Evolutionary conservation across 257 asterid genomes (phyloP), one percentile per base, ranked within the genome.

Genomic region (Rehmannia glutinosa): DNA sequence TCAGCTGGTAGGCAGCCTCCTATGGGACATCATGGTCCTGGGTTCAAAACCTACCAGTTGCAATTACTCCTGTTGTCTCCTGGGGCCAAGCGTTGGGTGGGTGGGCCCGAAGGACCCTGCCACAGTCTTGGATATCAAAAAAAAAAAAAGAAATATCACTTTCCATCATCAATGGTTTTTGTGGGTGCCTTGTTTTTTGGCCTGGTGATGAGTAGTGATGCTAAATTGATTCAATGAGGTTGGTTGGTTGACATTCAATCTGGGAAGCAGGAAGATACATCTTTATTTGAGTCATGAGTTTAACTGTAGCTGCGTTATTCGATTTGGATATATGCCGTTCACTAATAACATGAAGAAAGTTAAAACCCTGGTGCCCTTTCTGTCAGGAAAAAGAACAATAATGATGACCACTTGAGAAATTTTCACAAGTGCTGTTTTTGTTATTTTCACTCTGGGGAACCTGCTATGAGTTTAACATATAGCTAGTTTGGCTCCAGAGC

Each of bases 251-350:
- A n/a, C n/a, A n/a, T n/a, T n/a, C n/a, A n/a, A n/a, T n/a, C n/a
- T n/a, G n/a, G n/a, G n/a, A n/a, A n/a, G n/a, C n/a, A n/a, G n/a
- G n/a, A n/a, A n/a, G n/a, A n/a, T n/a, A n/a, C n/a, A n/a, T n/a
- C 46, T 36, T 8, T 55, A n/a, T n/a, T 15, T 11, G 66, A 59
- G 51, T 9, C 20, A 35, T 20, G 10, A 24, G 23, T 59, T 69
- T 16, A 62, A n/a, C 33, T 17, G 6, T 9, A 64, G 41, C 21
- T 33, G 30, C 17, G 45, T 63, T 55, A 51, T 39, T 54, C 32
- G 46, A 45, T 41, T 62, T 72, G 46, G 59, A 13, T 72, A 28
- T 62, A 35, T 58, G 6, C 4, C 64, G 10, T 50, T 28, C 19
- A 7, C 30, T 71, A 52, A 28, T 35, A 35, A 11, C 62, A 55